Base-by-base conservation (phyloP, 2,329 filamentous ascomycete species). In the Parastagonospora avenae region DNA sequence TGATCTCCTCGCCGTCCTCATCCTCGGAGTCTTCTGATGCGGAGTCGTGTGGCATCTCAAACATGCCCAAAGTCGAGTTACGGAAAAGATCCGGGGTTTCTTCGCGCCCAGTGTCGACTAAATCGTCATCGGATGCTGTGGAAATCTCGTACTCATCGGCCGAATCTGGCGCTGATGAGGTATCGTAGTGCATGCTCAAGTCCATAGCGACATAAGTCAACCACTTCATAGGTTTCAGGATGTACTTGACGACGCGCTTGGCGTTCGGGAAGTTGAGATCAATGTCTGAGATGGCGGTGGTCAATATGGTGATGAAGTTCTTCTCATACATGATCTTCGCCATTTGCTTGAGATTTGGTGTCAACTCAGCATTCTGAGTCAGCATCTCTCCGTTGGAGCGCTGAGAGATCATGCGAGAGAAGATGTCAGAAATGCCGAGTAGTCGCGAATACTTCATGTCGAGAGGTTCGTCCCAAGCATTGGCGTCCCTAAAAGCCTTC, bases 241-340 rank as follows among this genome's bases (percentile, higher is more conserved):
- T 96, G 73, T 96, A 95, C 77, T 97, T 99, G 66, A 99, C 91
- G 11, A 92, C 92, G 40, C 92, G 86, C 78, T 96, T 96, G 12
- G 95, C 90, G 24, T 90, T 89, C 0, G 93, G 92, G 74, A 95
- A 97, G 62, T 95, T 96, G 54, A 99, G 84, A 70, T 97, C 94
- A 52, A 99, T 89, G 65, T 99, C 95, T 14, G 94, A 91, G 63
- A 99, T 92, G 1, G 95, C 96, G 10, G 87, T 85, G 2, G 94
- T 97, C 52, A 99, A 77, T 41, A 93, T 89, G 19, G 90, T 85
- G 54, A 97, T 87, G 71, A 94, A 96, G 48, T 95, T 92, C 77
- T 97, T 99, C 76, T 99, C 94, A 65, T 96, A 97, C 94, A 99
- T 99, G 53, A 97, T 86, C 60, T 92, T 91, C 30, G 91, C 88